Evolutionary conservation across 108 stramenopile genomes (phyloP).

Genomic region (Seminavis robusta): DNA sequence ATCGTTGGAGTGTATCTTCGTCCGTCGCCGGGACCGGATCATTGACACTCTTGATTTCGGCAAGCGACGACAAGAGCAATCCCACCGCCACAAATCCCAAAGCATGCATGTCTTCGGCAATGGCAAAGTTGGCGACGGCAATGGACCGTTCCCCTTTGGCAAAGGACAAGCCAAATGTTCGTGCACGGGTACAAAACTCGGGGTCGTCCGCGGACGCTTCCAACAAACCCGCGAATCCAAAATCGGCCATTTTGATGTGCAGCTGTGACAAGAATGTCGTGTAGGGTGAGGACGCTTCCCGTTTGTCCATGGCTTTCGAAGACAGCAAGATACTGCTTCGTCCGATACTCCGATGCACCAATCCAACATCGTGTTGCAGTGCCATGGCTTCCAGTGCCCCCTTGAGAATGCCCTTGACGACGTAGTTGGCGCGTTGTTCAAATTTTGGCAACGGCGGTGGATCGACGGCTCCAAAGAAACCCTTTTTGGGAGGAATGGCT

Average conservation of each 20-base stretch:
- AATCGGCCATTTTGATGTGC: conserved; percentile 62
- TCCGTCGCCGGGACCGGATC: conserved; percentile 70
- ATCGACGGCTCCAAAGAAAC: conserved; percentile 49
- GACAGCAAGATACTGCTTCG: conserved; percentile 54
- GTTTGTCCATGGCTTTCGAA: conserved; percentile 59
- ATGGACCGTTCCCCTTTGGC: conserved; percentile 23
- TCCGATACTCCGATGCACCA: conserved; percentile 80
- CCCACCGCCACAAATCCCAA: conserved; percentile 78
- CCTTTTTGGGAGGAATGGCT: conserved; percentile 54
- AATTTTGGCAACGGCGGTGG: conserved; percentile 57
- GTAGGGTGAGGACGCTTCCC: conserved; percentile 56
- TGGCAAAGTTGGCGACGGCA: conserved; percentile 52
- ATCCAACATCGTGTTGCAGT: conserved; percentile 56
- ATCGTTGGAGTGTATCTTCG: conserved; percentile 78
- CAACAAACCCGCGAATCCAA: conserved; percentile 61
- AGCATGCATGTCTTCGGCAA: conserved; percentile 83
- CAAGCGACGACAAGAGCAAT: conserved; percentile 62
- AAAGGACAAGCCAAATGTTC: conserved; percentile 57
- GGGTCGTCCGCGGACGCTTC: conserved; percentile 54
- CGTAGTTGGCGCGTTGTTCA: conserved; percentile 55
- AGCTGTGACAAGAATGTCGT: conserved; percentile 32
- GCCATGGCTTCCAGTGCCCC: conserved; percentile 62
- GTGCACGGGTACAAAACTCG: conserved; percentile 56
- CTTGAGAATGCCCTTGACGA: conserved; percentile 61
- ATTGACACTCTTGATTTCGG: conserved; percentile 45